Conservation (phyloP, 495 filamentous ascomycete species). For the Trichoderma asperelloides region DNA sequence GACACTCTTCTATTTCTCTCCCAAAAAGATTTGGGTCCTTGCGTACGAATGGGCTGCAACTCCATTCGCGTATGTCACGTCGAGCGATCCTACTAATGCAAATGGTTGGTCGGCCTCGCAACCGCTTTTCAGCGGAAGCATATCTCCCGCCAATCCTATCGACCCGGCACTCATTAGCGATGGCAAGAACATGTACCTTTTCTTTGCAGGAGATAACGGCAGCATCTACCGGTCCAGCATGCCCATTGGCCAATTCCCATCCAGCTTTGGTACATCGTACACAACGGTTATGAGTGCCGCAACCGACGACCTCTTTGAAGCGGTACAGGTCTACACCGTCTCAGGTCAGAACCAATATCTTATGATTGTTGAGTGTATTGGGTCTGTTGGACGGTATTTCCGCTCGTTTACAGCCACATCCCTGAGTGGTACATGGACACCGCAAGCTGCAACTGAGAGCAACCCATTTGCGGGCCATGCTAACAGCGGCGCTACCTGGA, state of each 20-base stretch:
- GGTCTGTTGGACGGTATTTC: slow-evolving; percentile 52
- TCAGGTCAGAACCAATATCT: slow-evolving; percentile 44
- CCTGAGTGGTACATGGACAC: slow-evolving; percentile 45
- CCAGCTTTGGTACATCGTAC: slow-evolving; percentile 42
- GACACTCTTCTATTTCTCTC: slow-evolving; percentile 51
- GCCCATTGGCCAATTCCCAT: slow-evolving; percentile 50
- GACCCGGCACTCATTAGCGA: slow-evolving; percentile 56
- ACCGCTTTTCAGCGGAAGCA: slow-evolving; percentile 45
- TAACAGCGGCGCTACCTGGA: slow-evolving; percentile 54
- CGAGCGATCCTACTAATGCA: slow-evolving; percentile 45
- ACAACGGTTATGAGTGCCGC: slow-evolving; percentile 42
- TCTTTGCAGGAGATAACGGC: slow-evolving; percentile 58
- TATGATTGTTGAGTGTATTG: slow-evolving; percentile 57
- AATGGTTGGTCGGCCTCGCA: slow-evolving; percentile 46
- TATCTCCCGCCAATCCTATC: slow-evolving; percentile 38
- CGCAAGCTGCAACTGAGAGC: slow-evolving; percentile 42
- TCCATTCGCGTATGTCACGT: slow-evolving; percentile 50
- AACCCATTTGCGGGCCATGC: slow-evolving; percentile 51
- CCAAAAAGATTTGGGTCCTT: slow-evolving; percentile 51
- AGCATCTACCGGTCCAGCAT: slow-evolving; percentile 53
- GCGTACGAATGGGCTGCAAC: slow-evolving; percentile 52
- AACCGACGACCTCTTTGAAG: slow-evolving; percentile 51
- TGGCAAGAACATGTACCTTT: slow-evolving; percentile 48
- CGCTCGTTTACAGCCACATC: slow-evolving; percentile 50
- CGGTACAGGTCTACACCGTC: slow-evolving; percentile 56